phyloP scores from a whole-genome alignment of 129 eudicot species.

The Chrysanthemum seticuspe region DNA sequence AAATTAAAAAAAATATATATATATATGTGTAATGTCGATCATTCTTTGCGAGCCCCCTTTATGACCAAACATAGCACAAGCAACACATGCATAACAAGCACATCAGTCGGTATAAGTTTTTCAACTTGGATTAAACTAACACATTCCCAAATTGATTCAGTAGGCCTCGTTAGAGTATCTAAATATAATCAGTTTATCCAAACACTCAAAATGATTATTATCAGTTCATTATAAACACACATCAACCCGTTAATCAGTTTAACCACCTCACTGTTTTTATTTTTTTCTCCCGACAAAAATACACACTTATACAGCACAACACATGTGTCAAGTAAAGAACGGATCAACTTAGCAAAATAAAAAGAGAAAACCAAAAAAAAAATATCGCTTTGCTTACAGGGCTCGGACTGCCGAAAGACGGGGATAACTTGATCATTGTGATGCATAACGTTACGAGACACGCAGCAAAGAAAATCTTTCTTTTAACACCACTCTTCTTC shows the following conservation, averaged over 20 bases:
- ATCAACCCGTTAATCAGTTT: not conserved
- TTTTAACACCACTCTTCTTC: constrained; percentile 45
- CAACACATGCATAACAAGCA: not conserved
- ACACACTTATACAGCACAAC: not conserved
- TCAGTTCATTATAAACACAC: not conserved
- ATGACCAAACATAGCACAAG: not conserved
- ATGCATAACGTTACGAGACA: constrained; percentile 55
- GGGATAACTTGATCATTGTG: constrained; percentile 54
- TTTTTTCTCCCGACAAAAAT: not conserved
- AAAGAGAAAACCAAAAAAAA: constrained; percentile 7
- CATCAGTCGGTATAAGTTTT: not conserved
- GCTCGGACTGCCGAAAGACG: constrained; percentile 48
- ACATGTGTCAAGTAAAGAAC: not conserved
- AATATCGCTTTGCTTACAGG: constrained; percentile 40
- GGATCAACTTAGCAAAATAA: constrained; percentile 11
- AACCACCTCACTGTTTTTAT: not conserved
- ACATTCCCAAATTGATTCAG: not conserved
- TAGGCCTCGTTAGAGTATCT: not conserved
- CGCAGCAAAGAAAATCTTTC: constrained; percentile 60
- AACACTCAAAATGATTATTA: not conserved
- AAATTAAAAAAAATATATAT: no score
- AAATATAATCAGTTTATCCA: constrained; percentile 10
- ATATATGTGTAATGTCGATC: not conserved
- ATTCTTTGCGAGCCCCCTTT: not conserved
- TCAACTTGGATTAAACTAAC: not conserved